Percentiles rank a stretch among this genome's conserved stretches.
Evolutionary conservation across 805 yeast genomes (phyloP).

Genomic region (Torulaspora delbrueckii): DNA sequence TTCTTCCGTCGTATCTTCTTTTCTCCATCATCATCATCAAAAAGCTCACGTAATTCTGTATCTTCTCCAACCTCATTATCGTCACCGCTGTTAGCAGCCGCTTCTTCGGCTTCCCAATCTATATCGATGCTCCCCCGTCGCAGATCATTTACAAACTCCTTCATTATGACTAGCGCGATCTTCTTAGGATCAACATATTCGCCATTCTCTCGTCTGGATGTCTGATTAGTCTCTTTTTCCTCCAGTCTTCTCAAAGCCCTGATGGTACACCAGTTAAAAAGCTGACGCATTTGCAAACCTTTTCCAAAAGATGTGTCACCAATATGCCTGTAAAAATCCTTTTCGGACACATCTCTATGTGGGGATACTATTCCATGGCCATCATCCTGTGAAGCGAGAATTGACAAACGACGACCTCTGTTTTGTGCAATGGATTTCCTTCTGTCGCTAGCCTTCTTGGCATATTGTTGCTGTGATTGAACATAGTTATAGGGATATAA

Average conservation of each 20-base stretch:
- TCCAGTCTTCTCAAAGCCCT: constrained; percentile 22
- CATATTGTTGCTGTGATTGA: constrained; percentile 11
- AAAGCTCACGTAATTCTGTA: constrained; percentile 20
- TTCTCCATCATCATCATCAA: constrained; percentile 16
- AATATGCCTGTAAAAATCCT: constrained; percentile 32
- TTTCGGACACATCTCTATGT: constrained; percentile 31
- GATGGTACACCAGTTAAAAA: constrained; percentile 34
- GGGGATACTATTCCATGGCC: constrained; percentile 27
- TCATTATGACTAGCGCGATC: constrained; percentile 25
- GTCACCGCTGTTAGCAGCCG: constrained; percentile 9
- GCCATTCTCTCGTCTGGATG: background rate
- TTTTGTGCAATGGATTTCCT: constrained; percentile 26
- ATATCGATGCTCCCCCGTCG: constrained; percentile 24
- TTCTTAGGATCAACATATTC: constrained; percentile 21
- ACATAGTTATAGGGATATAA: constrained; percentile 22
- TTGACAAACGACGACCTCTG: constrained; percentile 32
- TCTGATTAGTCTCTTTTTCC: constrained; percentile 4
- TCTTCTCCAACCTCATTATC: constrained; percentile 16
- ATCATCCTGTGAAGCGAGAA: constrained; percentile 25
- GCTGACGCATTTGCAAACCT: constrained; percentile 29
- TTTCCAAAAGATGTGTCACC: constrained; percentile 29
- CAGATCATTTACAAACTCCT: constrained; percentile 31
- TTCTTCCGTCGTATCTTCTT: constrained; percentile 1
- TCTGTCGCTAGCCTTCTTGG: constrained; percentile 16
- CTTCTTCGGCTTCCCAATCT: constrained; percentile 30